Conservation (phyloP, 2,329 filamentous ascomycete species). For the Pochonia chlamydosporia region DNA sequence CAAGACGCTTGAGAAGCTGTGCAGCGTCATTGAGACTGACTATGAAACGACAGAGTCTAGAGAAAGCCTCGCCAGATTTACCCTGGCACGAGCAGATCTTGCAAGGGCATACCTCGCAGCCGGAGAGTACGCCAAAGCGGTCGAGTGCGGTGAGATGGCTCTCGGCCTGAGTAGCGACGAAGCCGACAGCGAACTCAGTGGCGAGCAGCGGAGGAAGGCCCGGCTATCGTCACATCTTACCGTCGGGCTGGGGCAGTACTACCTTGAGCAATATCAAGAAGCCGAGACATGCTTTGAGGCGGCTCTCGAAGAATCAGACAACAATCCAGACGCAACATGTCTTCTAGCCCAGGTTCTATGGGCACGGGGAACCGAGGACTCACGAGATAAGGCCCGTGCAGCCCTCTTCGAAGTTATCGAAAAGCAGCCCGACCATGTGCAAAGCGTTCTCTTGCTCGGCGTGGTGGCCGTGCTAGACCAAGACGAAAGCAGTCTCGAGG, state of each 20-base stretch:
- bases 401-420: conserved; percentile 78
- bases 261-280: conserved; percentile 55
- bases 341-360: conserved; percentile 87
- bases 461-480: conserved; percentile 77
- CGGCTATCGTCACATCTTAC: conserved; percentile 83
- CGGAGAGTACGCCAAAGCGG: conserved; percentile 59
- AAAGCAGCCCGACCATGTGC: conserved; percentile 66
- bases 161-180: conserved; percentile 73
- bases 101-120: conserved; percentile 75
- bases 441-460: conserved; percentile 74
- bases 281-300: conserved; percentile 75
- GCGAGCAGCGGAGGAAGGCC: conserved; percentile 61
- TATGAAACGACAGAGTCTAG: conserved; percentile 81
- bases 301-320: conserved; percentile 69
- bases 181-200: conserved; percentile 58
- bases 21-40: conserved; percentile 65
- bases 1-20: conserved; percentile 58
- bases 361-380: conserved; percentile 74
- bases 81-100: conserved; percentile 79
- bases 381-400: conserved; percentile 69
- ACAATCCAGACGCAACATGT: conserved; percentile 78
- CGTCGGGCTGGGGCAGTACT: conserved; percentile 77
- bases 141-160: conserved; percentile 75
- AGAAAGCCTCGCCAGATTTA: conserved; percentile 67
- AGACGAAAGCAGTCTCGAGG: conserved; percentile 73